Evolutionary conservation across 2,329 filamentous ascomycete species (phyloP), one percentile per base, ranked within the genome.

Genomic region (Colletotrichum sp.): DNA sequence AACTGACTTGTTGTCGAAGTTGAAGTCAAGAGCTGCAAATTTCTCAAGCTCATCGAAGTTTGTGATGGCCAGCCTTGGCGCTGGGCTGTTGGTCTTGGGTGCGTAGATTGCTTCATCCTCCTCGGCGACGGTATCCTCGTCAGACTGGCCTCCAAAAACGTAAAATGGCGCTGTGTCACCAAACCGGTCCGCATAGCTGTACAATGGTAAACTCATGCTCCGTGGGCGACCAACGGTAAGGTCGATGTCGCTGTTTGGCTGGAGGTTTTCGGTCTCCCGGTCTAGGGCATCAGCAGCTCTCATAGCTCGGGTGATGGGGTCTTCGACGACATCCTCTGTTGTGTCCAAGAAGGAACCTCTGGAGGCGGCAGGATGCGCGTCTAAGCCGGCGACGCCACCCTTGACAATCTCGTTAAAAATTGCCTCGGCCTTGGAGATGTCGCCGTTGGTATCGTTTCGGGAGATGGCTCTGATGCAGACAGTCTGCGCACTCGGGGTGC

Each of bases 1-100:
- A 15, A 77, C 76, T 15, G 77, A 78, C 24, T 79, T 78, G 32
- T 80, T 79, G 49, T 83, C 80, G 32, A 80, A 80, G 57, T 83
- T 80, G 60, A 75, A 75, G n/a, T 98, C 80, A 87, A 98, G 64
- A 94, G 98, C 77, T 96, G 96, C 78, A 98, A 98, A 81, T 95
- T 96, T 5, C 88, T 98, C 6, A 94, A 96, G 82, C 86, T 96
- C 24, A 84, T 87, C 81, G 88, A 90, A 79, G 81, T 87, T 63
- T 6, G 80, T 82, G 49, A 83, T 70, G n/a, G 80, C 78, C 62
- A 85, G 80, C 6, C 73, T 80, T 4, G 82, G 81, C 16, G 81
- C 77, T 76, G 52, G 21, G 16, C 21, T 18, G 24, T 21, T 13
- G 3, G 18, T n/a, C 13, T 32, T 44, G 26, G 26, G 13, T 21